Base-by-base conservation (phyloP, 2,329 filamentous ascomycete genomes). In the Fusarium nurragi region DNA sequence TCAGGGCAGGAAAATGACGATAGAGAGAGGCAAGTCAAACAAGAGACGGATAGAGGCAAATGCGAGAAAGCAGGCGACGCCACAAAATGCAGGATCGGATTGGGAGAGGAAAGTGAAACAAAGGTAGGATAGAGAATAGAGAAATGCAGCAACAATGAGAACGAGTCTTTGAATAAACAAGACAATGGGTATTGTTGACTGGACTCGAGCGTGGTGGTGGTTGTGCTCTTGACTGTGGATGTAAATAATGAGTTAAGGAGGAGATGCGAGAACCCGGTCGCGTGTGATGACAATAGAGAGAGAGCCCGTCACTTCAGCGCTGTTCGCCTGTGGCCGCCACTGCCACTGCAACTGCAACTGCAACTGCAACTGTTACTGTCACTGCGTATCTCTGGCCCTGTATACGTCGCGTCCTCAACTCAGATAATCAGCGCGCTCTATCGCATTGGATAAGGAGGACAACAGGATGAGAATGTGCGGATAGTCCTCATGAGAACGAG, bases 191-290 rank as follows among this genome's bases (percentile, higher is more conserved):
- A 18, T 18, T 32, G 50, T 36, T 36, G 47, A 38, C 30, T 25
- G 48, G 49, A 39, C 38, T 50, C 46, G 44, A 60, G 41, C 41
- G 40, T 55, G 39, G 44, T 51, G 37, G 45, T 51, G 41, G 30
- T 39, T 25, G 60, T 51, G 52, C 18, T 53, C 39, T 49, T 37
- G 18, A 28, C 39, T 34, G 45, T 53, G 58, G 58, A 67, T 67
- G 64, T 65, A 67, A 67, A 68, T 68, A 68, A 66, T 65, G 58
- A 60, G 57, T 61, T 51, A 60, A 66, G 64, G 64, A 67, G 64
- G 64, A 68, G 64, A 65, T 61, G 64, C 38, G 54, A 60, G 60
- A 62, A 54, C 51, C 64, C 40, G 45, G 64, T 67, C 64, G 64
- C 64, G 64, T 66, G 64, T 66, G 63, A 47, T 61, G 51, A 66